Conservation (phyloP, 768 basidiomycete species). For the Cubamyces lactineus region DNA sequence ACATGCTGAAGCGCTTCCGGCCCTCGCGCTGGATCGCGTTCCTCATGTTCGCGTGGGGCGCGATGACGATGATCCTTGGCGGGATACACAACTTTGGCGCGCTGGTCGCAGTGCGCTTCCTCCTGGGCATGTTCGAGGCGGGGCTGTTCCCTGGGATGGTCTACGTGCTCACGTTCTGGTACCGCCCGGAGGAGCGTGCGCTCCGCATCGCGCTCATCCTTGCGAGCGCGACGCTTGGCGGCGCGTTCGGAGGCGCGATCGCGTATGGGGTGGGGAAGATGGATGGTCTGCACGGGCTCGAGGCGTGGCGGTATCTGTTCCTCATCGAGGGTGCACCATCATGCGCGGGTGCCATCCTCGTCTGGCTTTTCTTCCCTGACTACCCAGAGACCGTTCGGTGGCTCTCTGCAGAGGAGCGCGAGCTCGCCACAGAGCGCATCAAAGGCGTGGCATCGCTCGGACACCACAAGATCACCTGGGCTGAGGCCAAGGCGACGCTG, state of each 20-base stretch:
- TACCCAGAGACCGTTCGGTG: constrained; percentile 52
- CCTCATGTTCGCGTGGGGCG: constrained; percentile 45
- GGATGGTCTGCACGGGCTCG: constrained; percentile 31
- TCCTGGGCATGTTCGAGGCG: constrained; percentile 48
- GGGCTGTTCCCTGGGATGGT: constrained; percentile 47
- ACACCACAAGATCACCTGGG: constrained; percentile 41
- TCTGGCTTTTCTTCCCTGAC: constrained; percentile 46
- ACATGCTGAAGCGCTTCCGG: constrained; percentile 41
- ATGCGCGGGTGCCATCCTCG: constrained; percentile 39
- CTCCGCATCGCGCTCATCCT: constrained; percentile 37
- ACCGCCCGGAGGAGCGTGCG: constrained; percentile 38
- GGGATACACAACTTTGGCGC: constrained; percentile 42
- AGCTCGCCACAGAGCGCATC: constrained; percentile 41
- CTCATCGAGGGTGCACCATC: constrained; percentile 53
- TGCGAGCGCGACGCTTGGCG: constrained; percentile 35
- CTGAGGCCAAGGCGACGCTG: constrained; percentile 41
- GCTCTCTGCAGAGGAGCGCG: constrained; percentile 48
- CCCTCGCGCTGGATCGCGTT: constrained; percentile 45
- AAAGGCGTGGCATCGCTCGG: constrained; percentile 43
- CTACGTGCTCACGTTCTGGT: constrained; percentile 52
- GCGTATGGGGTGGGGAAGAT: constrained; percentile 37
- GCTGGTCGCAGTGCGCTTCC: constrained; percentile 42
- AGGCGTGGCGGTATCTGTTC: constrained; percentile 41
- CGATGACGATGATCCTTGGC: constrained; percentile 42
- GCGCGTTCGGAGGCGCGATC: constrained; percentile 39